Percentiles rank a stretch among this genome's conserved stretches.
Evolutionary conservation across 192 early-diverging fungal species (phyloP).

Genomic region (Coemansia sp.): DNA sequence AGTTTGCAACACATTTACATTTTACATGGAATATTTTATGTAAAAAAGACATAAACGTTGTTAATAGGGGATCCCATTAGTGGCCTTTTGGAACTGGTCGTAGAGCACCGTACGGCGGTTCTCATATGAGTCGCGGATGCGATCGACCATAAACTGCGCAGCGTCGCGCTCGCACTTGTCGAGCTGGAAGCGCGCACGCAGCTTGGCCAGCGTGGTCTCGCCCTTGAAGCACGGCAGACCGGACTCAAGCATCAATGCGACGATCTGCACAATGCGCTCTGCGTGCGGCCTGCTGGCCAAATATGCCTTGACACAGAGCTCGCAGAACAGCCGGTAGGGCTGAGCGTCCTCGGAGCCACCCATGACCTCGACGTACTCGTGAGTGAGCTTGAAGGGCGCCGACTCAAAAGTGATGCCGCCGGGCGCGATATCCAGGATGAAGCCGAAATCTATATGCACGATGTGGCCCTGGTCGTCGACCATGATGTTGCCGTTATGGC

Average conservation of each 20-base stretch:
- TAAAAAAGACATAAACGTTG: constrained; percentile 1
- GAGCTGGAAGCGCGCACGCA: constrained; percentile 84
- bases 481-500: constrained; percentile 99
- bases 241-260: constrained; percentile 90
- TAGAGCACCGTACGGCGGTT: constrained; percentile 86
- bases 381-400: constrained; percentile 96
- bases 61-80: constrained; percentile 68
- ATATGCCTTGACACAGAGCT: constrained; percentile 87
- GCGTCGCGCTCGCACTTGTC: constrained; percentile 87
- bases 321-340: constrained; percentile 84
- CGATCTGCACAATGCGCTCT: constrained; percentile 86
- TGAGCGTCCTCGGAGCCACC: constrained; percentile 81
- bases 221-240: constrained; percentile 98
- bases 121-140: constrained; percentile 88
- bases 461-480: constrained; percentile 94
- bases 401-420: constrained; percentile 95
- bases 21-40: neutral
- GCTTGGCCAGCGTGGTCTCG: constrained; percentile 79
- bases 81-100: constrained; percentile 79
- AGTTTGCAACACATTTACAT: too few relatives aligned
- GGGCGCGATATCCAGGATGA: constrained; percentile 97
- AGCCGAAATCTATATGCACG: constrained; percentile 99
- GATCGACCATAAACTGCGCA: constrained; percentile 91
- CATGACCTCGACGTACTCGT: constrained; percentile 97
- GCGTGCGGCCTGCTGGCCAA: constrained; percentile 89